Base-by-base conservation (phyloP, 768 basidiomycete species). In the Antrodiella citrinella region DNA sequence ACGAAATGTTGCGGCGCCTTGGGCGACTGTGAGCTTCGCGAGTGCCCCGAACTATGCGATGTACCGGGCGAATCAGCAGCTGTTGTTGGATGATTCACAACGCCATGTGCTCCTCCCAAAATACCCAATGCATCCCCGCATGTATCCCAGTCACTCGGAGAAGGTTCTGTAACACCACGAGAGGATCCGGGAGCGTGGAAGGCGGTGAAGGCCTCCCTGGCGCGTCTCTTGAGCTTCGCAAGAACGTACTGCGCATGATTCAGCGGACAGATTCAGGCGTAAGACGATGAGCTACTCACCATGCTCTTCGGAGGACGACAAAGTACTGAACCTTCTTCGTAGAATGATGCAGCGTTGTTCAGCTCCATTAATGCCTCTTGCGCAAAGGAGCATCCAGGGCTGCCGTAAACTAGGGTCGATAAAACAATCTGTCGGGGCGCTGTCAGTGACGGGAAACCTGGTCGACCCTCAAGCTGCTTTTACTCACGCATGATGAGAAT, bases 221-320 rank as follows among this genome's bases (percentile, higher is more conserved):
- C 74, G 11, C 73, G 67, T 23, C 61, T 55, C 13, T 55, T 59
- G 10, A 76, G 65, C 47, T 65, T 68, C 44, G 67, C 64, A 4
- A 76, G 64, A 26, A 69, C 69, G 18, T 58, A 54, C 74, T 59
- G 44, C 35, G 30, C 7, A n/a, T n/a, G n/a, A n/a, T n/a, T n/a
- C n/a, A n/a, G n/a, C n/a, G n/a, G n/a, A n/a, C n/a, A n/a, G n/a
- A n/a, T n/a, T n/a, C n/a, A n/a, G n/a, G n/a, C n/a, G n/a, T n/a
- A n/a, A n/a, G n/a, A n/a, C n/a, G n/a, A n/a, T n/a, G n/a, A n/a
- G 7, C 41, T 22, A 18, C 41, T 43, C 18, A 43, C 41, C 26
- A 50, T n/a, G 7, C 35, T 24, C 43, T 50, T 50, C 3, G 49
- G 43, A 44, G 41, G 49, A 7, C 43, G 40, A 35, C 20, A 23